Percentiles rank a stretch among this genome's conserved stretches.
Conservation (phyloP, 148 eudicot genomes). For the Amaranthus cruentus region DNA sequence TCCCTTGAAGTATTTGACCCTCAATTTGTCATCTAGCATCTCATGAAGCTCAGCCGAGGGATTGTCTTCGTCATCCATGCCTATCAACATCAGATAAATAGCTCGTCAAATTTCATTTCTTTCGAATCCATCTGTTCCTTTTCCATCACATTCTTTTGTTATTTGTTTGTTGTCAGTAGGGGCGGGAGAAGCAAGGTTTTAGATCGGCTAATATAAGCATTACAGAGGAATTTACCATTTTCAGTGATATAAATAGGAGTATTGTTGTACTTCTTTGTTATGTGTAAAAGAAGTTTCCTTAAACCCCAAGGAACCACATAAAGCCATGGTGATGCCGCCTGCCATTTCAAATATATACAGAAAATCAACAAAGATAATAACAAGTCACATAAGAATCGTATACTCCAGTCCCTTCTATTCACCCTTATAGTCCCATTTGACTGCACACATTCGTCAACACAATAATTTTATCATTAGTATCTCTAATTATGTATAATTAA, state of each 20-base stretch:
- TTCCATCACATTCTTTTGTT: not conserved
- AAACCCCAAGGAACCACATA: constrained; percentile 89
- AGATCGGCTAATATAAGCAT: not conserved
- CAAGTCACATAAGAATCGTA: not conserved
- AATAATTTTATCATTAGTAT: too few relatives aligned
- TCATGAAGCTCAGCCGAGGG: constrained; percentile 44
- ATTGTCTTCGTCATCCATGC: constrained; percentile 78
- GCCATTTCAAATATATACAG: constrained; percentile 26
- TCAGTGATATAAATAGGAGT: constrained; percentile 67
- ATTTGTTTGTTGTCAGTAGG: not conserved
- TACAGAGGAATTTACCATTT: constrained; percentile 43
- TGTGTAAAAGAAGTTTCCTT: constrained; percentile 46
- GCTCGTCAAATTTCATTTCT: not conserved
- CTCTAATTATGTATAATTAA: too few relatives aligned
- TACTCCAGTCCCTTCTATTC: too few relatives aligned
- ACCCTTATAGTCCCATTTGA: too few relatives aligned
- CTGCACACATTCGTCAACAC: too few relatives aligned
- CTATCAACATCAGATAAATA: constrained; percentile 21
- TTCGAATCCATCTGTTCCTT: not conserved
- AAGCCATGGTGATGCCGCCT: constrained; percentile 88
- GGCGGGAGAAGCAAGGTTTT: not conserved
- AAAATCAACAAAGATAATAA: constrained; percentile 15
- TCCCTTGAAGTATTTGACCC: constrained; percentile 62
- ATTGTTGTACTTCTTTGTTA: constrained; percentile 57
- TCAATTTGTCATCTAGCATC: constrained; percentile 70